Conservation (phyloP, 257 asterid species). For the Ligustrum vulgare region DNA sequence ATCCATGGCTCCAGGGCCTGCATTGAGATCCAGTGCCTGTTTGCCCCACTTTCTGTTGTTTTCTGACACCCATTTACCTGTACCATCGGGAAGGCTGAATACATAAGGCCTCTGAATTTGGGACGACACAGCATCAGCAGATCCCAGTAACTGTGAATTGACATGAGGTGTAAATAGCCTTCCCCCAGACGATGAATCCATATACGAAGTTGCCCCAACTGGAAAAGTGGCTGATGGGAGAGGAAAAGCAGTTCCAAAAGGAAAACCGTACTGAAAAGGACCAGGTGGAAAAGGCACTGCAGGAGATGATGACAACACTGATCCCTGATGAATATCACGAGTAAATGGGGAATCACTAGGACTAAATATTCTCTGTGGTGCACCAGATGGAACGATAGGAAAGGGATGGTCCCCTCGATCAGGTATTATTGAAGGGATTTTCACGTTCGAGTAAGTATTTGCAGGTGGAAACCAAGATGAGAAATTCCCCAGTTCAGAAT, state of each 20-base stretch:
- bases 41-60: constrained; percentile 45
- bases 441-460: constrained; percentile 14
- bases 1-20: constrained; percentile 75
- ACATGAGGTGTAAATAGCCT: constrained; percentile 55
- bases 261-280: constrained; percentile 58
- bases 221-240: constrained; percentile 60
- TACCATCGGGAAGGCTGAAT: constrained; percentile 34
- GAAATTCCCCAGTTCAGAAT: constrained; percentile 11
- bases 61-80: constrained; percentile 28
- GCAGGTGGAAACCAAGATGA: constrained; percentile 26
- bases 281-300: constrained; percentile 57
- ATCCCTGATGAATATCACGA: constrained; percentile 72
- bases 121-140: constrained; percentile 56
- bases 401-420: constrained; percentile 58
- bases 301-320: constrained; percentile 83
- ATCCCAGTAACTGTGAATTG: constrained; percentile 60
- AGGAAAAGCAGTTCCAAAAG: constrained; percentile 60
- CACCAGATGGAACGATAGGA: constrained; percentile 56
- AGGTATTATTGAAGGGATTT: constrained; percentile 51
- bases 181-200: constrained; percentile 49
- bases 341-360: constrained; percentile 44
- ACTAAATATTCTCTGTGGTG: constrained; percentile 59
- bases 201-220: constrained; percentile 39
- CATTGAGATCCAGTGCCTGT: constrained; percentile 79
- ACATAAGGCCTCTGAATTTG: constrained; percentile 72